Conservation (phyloP, 1,139 yeast species). For the Saccharomyces pastorianus region DNA sequence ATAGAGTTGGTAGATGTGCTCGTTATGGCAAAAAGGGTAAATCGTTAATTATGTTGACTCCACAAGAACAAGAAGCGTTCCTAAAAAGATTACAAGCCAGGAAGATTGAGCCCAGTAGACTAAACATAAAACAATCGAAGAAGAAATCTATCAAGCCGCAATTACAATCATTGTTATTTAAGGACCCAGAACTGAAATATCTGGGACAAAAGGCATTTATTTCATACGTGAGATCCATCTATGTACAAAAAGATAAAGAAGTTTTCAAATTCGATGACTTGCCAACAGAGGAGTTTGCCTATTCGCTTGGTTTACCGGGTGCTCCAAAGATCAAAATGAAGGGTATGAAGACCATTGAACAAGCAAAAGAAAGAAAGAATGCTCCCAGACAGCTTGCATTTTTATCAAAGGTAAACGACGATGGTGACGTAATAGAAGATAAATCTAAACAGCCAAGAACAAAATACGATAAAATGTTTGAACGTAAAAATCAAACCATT, state of each 20-base stretch:
- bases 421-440: slow-evolving; percentile 47
- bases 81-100: slow-evolving; percentile 52
- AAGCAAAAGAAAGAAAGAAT: slow-evolving; percentile 69
- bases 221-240: slow-evolving; percentile 77
- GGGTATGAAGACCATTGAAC: slow-evolving; percentile 37
- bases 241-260: slow-evolving; percentile 79
- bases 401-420: slow-evolving; percentile 53
- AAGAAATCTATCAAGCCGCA: slow-evolving; percentile 76
- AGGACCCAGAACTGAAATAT: slow-evolving; percentile 84
- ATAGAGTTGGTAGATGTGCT: slow-evolving; percentile 94
- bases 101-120: slow-evolving; percentile 60
- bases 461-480: slow-evolving; percentile 92
- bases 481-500: slow-evolving; percentile 86
- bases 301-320: slow-evolving; percentile 86
- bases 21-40: slow-evolving; percentile 87
- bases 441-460: slow-evolving; percentile 56
- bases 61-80: slow-evolving; percentile 76
- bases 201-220: slow-evolving; percentile 93
- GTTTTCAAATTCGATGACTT: slow-evolving; percentile 69
- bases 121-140: slow-evolving; percentile 69
- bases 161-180: slow-evolving; percentile 82
- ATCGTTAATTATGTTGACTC: slow-evolving; percentile 73
- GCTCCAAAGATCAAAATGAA: slow-evolving; percentile 85
- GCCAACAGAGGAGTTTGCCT: slow-evolving; percentile 78
- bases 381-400: slow-evolving; percentile 61